A percentile compares a stretch with the other conserved stretches of the same genome.
phyloP scores from a whole-genome alignment of 2,329 filamentous ascomycete genomes.

The Pseudogymnoascus sp. region DNA sequence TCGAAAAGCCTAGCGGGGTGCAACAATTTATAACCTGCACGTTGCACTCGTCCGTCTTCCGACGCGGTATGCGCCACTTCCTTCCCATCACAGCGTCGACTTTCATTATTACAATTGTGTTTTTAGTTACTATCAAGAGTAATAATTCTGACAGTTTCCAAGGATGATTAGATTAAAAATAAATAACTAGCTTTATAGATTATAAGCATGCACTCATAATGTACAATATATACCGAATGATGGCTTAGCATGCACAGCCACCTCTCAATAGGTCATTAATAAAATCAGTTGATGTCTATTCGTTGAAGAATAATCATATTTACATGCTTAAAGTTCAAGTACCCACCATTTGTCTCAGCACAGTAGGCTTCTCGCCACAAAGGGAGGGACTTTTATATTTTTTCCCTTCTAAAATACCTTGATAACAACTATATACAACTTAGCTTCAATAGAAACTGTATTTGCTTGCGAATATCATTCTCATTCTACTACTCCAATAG shows the following conservation, averaged over 20 bases:
- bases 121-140: too few species aligned
- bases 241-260: neutral
- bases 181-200: too few species aligned
- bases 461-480: neutral
- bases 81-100: conserved; percentile 37
- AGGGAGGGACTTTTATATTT: too few species aligned
- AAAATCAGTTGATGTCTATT: neutral
- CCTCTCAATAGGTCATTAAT: neutral
- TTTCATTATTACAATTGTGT: conserved; percentile 21
- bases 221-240: neutral
- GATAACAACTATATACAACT: too few species aligned
- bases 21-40: too few species aligned
- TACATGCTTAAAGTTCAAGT: too few species aligned
- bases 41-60: conserved; percentile 40
- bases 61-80: conserved; percentile 39
- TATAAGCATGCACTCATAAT: neutral
- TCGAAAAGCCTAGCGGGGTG: too few species aligned
- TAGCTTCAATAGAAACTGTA: neutral
- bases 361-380: too few species aligned
- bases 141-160: too few species aligned
- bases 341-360: too few species aligned
- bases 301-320: neutral
- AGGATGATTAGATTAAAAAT: too few species aligned
- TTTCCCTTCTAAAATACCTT: too few species aligned
- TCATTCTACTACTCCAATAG: neutral